phyloP scores from a whole-genome alignment of 2,329 filamentous ascomycete genomes.

The Trichoderma asperellum region DNA sequence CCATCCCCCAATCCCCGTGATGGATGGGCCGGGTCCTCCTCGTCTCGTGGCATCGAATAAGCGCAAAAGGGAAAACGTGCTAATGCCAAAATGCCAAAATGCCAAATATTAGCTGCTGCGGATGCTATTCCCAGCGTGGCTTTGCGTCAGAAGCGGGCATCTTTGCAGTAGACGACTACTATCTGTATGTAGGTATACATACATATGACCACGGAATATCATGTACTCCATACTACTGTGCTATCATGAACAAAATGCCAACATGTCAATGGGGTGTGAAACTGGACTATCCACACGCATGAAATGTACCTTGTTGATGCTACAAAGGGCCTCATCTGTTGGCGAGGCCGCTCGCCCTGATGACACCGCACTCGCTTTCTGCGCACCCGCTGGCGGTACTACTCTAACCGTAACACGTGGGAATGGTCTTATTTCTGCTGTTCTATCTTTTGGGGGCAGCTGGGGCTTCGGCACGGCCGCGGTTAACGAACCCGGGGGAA shows the following conservation, averaged over 20 bases:
- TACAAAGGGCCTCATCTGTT: background rate
- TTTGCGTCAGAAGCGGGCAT: constrained; percentile 1
- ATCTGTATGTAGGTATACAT: background rate
- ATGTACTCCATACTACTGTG: background rate
- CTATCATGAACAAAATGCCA: background rate
- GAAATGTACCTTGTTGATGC: constrained; percentile 12
- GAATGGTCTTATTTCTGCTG: constrained; percentile 1
- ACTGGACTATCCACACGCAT: constrained; percentile 13
- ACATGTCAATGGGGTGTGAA: background rate
- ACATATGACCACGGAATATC: background rate
- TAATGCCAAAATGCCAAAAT: background rate
- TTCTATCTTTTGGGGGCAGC: background rate
- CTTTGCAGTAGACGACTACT: background rate
- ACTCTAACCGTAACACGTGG: constrained; percentile 20
- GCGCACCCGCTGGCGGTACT: constrained; percentile 9
- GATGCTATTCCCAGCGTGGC: constrained; percentile 18
- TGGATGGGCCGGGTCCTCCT: background rate
- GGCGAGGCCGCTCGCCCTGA: constrained; percentile 7
- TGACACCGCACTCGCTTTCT: constrained; percentile 1
- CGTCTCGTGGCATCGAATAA: background rate
- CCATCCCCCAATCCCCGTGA: background rate
- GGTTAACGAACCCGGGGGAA: background rate
- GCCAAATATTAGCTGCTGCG: background rate
- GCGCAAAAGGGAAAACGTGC: background rate
- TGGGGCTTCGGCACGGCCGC: constrained; percentile 1